A percentile compares a stretch with the other conserved stretches of the same genome.
Conservation (phyloP, 1,284 basidiomycete genomes). For the Naganishia sp. region DNA sequence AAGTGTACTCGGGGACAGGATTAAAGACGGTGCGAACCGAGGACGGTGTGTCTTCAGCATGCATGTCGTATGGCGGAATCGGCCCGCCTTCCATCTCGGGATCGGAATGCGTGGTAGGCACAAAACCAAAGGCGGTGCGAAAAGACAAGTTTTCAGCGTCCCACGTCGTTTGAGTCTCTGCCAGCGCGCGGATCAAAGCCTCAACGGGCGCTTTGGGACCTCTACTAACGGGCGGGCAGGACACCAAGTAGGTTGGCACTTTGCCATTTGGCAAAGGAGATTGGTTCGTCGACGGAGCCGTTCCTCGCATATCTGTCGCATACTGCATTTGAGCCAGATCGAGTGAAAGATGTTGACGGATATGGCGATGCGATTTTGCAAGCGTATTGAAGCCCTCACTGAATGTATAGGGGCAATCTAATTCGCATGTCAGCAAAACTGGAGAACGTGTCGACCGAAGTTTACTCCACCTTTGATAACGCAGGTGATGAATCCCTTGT, state of each 20-base stretch:
- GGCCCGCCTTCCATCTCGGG: conserved; percentile 9
- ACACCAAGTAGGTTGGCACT: conserved; percentile 6
- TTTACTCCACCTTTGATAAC: conserved; percentile 8
- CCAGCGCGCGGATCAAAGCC: conserved; percentile 9
- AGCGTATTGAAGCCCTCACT: conserved; percentile 9
- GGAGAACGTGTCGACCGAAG: too few relatives aligned
- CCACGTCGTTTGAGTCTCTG: conserved; percentile 16
- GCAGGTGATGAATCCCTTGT: conserved; percentile 13
- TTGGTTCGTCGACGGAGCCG: background rate
- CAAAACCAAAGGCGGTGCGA: conserved; percentile 22
- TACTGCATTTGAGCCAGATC: background rate
- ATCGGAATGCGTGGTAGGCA: conserved; percentile 7
- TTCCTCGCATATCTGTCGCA: background rate
- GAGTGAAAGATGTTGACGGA: conserved; percentile 1
- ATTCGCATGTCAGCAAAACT: background rate
- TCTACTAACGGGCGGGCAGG: conserved; percentile 6
- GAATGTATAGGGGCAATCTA: conserved; percentile 18
- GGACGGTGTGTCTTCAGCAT: conserved; percentile 12
- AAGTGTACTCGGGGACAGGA: conserved; percentile 5
- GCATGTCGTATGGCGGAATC: conserved; percentile 22
- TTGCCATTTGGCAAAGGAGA: background rate
- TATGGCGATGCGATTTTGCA: conserved; percentile 6
- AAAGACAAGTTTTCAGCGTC: conserved; percentile 20
- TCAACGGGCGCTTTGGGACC: conserved; percentile 7
- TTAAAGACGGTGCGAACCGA: conserved; percentile 10